Conservation (phyloP, 2,329 filamentous ascomycete species). For the Fusarium humuli region DNA sequence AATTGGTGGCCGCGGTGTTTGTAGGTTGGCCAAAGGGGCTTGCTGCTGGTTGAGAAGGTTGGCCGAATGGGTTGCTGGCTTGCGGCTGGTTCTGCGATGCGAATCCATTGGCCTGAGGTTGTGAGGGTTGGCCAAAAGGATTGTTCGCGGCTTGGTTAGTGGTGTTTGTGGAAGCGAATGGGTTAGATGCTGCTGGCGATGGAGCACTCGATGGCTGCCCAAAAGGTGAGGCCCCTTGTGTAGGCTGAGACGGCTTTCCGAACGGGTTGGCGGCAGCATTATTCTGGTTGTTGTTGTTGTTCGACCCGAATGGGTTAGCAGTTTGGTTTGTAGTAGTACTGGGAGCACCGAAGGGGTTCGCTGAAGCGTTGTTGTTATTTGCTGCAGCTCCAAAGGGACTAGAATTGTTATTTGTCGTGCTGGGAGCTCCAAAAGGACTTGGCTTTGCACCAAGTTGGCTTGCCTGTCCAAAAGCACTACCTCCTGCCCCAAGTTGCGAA, state of each 20-base stretch:
- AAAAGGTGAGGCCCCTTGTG: conserved; percentile 40
- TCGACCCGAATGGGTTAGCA: conserved; percentile 39
- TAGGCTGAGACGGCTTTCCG: conserved; percentile 38
- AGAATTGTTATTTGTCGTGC: conserved; percentile 38
- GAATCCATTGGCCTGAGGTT: conserved; percentile 41
- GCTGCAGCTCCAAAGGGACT: conserved; percentile 46
- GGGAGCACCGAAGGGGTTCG: conserved; percentile 48
- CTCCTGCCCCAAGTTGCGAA: conserved; percentile 46
- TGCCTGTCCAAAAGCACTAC: conserved; percentile 50
- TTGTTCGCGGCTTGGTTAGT: conserved; percentile 36
- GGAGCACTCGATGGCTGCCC: conserved; percentile 24
- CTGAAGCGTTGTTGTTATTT: conserved; percentile 39
- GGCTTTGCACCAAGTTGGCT: conserved; percentile 53
- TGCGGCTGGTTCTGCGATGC: conserved; percentile 40
- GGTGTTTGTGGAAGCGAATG: conserved; percentile 44
- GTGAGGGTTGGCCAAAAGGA: conserved; percentile 47
- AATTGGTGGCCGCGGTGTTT: conserved; percentile 15
- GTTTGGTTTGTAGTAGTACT: conserved; percentile 30
- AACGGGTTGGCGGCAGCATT: conserved; percentile 44
- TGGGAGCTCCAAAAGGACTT: conserved; percentile 52
- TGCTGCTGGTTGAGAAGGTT: conserved; percentile 32
- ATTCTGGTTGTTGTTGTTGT: conserved; percentile 29
- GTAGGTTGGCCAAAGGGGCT: conserved; percentile 46
- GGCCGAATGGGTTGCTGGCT: conserved; percentile 42
- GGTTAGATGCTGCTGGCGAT: conserved; percentile 41